Conservation (phyloP, 2,329 filamentous ascomycete genomes). For the Lasiodiplodia gonubiensis region DNA sequence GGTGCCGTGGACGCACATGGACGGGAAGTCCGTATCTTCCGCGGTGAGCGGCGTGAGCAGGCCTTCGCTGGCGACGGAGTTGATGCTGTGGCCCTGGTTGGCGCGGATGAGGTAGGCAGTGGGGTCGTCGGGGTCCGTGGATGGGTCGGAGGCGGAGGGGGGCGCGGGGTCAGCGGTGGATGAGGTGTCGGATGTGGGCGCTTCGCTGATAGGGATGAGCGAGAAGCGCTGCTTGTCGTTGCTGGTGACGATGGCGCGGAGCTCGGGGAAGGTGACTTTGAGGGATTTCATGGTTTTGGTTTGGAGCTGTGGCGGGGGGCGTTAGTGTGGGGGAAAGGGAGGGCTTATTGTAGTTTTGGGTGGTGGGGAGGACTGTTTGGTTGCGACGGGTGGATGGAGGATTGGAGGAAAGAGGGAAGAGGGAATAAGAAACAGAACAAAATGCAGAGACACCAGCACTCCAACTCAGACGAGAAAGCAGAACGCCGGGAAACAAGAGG, state of each 20-base stretch:
- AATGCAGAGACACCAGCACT: no score
- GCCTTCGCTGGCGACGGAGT: conserved; percentile 67
- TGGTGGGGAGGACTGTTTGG: no score
- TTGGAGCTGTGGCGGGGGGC: conserved; percentile 52
- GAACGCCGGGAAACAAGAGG: neutral
- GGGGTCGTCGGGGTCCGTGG: conserved; percentile 53
- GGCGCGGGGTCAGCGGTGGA: conserved; percentile 17
- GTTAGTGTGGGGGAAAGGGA: neutral
- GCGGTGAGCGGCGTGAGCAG: conserved; percentile 70
- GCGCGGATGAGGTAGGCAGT: conserved; percentile 85
- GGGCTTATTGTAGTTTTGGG: no score
- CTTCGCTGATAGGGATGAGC: conserved; percentile 63
- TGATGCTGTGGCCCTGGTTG: conserved; percentile 92
- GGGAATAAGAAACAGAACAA: neutral
- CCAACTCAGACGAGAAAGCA: no score
- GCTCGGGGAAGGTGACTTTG: conserved; percentile 75
- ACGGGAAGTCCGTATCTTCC: conserved; percentile 61
- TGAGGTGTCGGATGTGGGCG: conserved; percentile 23
- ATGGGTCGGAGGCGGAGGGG: conserved; percentile 25
- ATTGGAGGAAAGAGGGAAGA: no score
- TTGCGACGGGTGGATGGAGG: no score
- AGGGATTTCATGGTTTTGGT: conserved; percentile 69
- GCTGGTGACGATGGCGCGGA: conserved; percentile 69
- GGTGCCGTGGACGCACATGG: conserved; percentile 82
- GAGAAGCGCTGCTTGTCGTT: conserved; percentile 94